These are phyloP conservation scores for Lojkania enalia DNA, from an alignment of 2,329 filamentous ascomycete species.

Conservation along the genomic window DNA sequence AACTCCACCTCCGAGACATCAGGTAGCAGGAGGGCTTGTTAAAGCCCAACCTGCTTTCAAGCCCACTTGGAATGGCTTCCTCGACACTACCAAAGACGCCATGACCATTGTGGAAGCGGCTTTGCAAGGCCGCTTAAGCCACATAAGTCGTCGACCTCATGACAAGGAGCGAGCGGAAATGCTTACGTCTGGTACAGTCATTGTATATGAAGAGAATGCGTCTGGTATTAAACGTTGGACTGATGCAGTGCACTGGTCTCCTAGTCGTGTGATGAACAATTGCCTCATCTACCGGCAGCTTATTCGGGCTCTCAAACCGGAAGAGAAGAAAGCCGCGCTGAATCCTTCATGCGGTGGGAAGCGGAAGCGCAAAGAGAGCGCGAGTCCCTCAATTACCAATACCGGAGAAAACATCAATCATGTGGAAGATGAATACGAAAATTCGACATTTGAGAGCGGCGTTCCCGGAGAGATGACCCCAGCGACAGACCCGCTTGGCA, in stretches of 20 bases:
- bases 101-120: slow-evolving; percentile 80
- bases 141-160: slow-evolving; percentile 82
- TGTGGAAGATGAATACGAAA: slow-evolving; percentile 41
- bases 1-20: slow-evolving; percentile 34
- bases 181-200: slow-evolving; percentile 82
- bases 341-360: slow-evolving; percentile 43
- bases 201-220: slow-evolving; percentile 89
- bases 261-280: slow-evolving; percentile 81
- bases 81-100: slow-evolving; percentile 73
- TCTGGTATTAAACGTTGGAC: slow-evolving; percentile 96
- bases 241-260: slow-evolving; percentile 88
- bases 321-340: slow-evolving; percentile 42
- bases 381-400: slow-evolving; percentile 30
- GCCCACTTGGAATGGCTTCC: slow-evolving; percentile 69
- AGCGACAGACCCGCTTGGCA: slow-evolving; percentile 27
- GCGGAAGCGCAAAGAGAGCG: slow-evolving; percentile 42
- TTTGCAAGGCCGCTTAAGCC: slow-evolving; percentile 68
- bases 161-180: slow-evolving; percentile 77
- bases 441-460: slow-evolving; percentile 24
- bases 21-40: slow-evolving; percentile 33
- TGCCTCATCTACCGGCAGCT: slow-evolving; percentile 86
- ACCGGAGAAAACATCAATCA: slow-evolving; percentile 34
- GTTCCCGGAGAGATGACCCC: slow-evolving; percentile 23
- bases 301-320: slow-evolving; percentile 39
- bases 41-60: slow-evolving; percentile 52